Evolutionary conservation across 2,329 filamentous ascomycete species (phyloP), one percentile per base, ranked within the genome.

Genomic region (Beauveria scarabaeidicola): DNA sequence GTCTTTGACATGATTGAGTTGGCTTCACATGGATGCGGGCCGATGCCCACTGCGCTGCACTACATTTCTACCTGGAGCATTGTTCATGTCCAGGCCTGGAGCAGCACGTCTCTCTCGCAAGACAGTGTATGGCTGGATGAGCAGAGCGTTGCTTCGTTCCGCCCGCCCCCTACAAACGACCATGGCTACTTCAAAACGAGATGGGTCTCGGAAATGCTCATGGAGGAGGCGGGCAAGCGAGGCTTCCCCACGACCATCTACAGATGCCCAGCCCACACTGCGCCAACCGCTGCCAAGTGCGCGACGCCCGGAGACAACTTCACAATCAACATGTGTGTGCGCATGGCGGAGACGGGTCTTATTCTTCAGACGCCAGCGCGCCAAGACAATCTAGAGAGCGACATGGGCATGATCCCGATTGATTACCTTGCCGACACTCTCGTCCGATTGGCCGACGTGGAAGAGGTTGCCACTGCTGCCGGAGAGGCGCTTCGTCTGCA

Each of bases 151-250:
- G 65, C 67, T 53, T n/a, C 41, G 2, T 68, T 67, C 52, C 53
- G 60, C 21, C 65, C 66, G 10, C 66, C 67, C 1, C 59, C 66
- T 4, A 63, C 64, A 13, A 64, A 67, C 46, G 64, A 68, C 32
- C 62, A 62, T 13, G 67, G 66, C 17, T 68, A 68, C 62, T 68
- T 68, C 63, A 68, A 68, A 63, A 66, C 64, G 11, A 64, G 65
- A 17, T 68, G 67, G 67, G 67, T 66, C 13, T 63, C 66, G 3
- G 67, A 68, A 64, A 66, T 60, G 43, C 50, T 68, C 13, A 62
- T 68, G 15, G 55, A 53, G 52, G 63, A 66, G 61, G 67, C 67
- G 25, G 65, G 66, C 9, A 60, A 61, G 36, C 61, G 67, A 6
- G 66, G 67, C 3, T 67, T 68, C 59, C 67, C 64, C 2, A 60